Percentiles rank a stretch among this genome's conserved stretches.
Conservation (phyloP, 192 early-diverging fungal species). For the Podila epicladia region DNA sequence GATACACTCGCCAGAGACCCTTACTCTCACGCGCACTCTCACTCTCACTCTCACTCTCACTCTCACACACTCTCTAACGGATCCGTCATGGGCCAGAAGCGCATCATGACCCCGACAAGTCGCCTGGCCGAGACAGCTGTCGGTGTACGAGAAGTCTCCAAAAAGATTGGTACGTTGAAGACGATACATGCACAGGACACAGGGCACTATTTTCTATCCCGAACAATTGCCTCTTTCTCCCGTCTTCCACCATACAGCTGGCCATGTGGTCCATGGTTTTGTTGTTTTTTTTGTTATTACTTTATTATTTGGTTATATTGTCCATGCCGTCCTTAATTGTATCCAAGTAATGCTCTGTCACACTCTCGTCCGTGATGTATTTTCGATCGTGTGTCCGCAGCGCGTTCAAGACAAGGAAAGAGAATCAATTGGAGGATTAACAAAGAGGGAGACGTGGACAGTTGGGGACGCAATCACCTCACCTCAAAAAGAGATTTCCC, state of each 20-base stretch:
- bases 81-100: conserved; percentile 21
- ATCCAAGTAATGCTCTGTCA: too few relatives aligned
- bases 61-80: neutral
- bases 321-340: neutral
- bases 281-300: neutral
- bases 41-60: neutral
- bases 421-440: too few relatives aligned
- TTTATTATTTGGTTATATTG: neutral
- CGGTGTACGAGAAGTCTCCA: conserved; percentile 74
- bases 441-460: too few relatives aligned
- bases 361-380: too few relatives aligned
- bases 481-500: too few relatives aligned
- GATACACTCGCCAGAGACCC: conserved; percentile 38
- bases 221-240: neutral
- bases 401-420: too few relatives aligned
- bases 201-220: neutral
- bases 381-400: too few relatives aligned
- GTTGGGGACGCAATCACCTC: too few relatives aligned
- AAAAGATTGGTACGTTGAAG: conserved; percentile 68
- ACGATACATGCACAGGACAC: too few relatives aligned
- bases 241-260: neutral
- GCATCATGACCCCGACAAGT: conserved; percentile 48
- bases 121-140: conserved; percentile 72
- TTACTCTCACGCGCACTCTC: neutral
- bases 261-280: neutral